Evolutionary conservation across 1,284 basidiomycete genomes (phyloP).

Genomic region (Laetiporus sulphureus): DNA sequence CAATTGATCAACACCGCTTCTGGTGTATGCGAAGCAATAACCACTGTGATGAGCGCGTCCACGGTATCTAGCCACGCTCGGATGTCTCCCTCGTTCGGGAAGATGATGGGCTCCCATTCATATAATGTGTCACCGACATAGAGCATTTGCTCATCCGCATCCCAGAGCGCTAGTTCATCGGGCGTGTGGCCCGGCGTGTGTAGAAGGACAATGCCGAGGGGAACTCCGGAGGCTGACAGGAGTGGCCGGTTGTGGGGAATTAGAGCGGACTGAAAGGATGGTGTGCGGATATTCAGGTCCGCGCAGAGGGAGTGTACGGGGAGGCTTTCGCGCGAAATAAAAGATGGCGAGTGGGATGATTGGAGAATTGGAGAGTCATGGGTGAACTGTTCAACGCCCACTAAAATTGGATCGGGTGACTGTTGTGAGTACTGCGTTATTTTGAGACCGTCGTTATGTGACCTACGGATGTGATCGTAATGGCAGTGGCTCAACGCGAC

Average conservation of each 20-base stretch:
- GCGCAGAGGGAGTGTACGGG: conserved; percentile 41
- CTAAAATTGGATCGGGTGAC: conserved; percentile 19
- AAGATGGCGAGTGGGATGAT: conserved; percentile 37
- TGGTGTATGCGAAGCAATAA: conserved; percentile 22
- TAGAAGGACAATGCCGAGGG: conserved; percentile 33
- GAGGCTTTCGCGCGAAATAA: conserved; percentile 33
- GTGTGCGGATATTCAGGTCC: conserved; percentile 32
- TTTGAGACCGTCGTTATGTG: no score
- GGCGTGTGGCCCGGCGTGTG: conserved; percentile 54
- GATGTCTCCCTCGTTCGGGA: conserved; percentile 45
- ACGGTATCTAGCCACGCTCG: conserved; percentile 39
- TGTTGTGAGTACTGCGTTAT: neutral
- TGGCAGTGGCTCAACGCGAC: conserved; percentile 48
- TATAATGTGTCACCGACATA: conserved; percentile 53
- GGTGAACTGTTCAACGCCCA: conserved; percentile 44
- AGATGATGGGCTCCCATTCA: conserved; percentile 46
- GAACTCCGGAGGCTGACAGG: conserved; percentile 7
- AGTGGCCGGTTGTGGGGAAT: conserved; percentile 28
- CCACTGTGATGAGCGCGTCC: conserved; percentile 34
- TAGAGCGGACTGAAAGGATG: conserved; percentile 37
- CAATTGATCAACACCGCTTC: conserved; percentile 36
- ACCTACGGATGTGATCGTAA: conserved; percentile 51
- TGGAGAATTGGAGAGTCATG: conserved; percentile 39
- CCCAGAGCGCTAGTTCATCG: conserved; percentile 47
- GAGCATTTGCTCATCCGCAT: conserved; percentile 39